Conservation (phyloP, 306 rosid genomes). For the Senna siamea region DNA sequence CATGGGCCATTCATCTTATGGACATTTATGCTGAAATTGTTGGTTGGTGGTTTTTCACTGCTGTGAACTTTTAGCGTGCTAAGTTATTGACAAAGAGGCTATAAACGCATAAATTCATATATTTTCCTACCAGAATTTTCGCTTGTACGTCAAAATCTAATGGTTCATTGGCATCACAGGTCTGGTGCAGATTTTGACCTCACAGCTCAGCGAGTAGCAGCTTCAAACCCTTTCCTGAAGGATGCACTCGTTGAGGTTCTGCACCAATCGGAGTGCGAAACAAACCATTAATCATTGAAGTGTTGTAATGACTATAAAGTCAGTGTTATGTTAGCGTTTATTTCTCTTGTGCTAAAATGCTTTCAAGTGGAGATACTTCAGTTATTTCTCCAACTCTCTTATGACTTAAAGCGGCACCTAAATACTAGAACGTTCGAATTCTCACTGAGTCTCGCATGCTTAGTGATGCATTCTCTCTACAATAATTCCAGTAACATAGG, state of each 20-base stretch:
- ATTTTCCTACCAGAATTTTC: conserved; percentile 3
- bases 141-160: conserved; percentile 20
- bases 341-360: conserved; percentile 29
- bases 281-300: conserved; percentile 16
- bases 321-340: not conserved
- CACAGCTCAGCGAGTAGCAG: conserved; percentile 75
- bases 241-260: conserved; percentile 64
- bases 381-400: conserved; percentile 18
- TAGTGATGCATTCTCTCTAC: conserved; percentile 27
- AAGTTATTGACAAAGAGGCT: conserved; percentile 6
- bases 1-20: conserved; percentile 37
- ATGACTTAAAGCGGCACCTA: conserved; percentile 26
- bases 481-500: conserved; percentile 30
- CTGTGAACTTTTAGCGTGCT: conserved; percentile 16
- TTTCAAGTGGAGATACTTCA: conserved; percentile 17
- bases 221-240: conserved; percentile 75
- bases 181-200: conserved; percentile 79
- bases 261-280: conserved; percentile 52
- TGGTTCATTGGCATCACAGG: conserved; percentile 51
- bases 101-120: not conserved
- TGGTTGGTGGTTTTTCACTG: too few relatives aligned
- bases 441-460: conserved; percentile 6
- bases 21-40: conserved; percentile 4
- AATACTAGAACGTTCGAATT: conserved; percentile 17
- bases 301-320: not conserved